Percentiles rank a stretch among this genome's conserved stretches.
phyloP scores from a whole-genome alignment of 1,284 basidiomycete genomes.

The Malassezia furfur region DNA sequence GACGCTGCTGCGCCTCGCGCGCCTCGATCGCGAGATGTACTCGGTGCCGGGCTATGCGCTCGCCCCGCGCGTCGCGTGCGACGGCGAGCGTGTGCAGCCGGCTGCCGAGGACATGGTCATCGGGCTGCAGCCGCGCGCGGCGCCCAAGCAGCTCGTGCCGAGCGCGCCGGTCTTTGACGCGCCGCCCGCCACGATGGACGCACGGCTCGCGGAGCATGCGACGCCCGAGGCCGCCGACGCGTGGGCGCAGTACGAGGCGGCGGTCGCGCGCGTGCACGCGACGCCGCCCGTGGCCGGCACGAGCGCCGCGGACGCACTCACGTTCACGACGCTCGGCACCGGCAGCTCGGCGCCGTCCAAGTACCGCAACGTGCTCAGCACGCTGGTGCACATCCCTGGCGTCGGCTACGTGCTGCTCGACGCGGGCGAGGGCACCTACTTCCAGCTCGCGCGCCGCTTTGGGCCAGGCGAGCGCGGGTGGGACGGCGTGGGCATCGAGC shows the following conservation, averaged over 20 bases:
- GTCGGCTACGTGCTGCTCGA: conserved; percentile 62
- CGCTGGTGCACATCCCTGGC: conserved; percentile 33
- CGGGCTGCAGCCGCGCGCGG: conserved; percentile 22
- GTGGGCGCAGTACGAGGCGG: conserved; percentile 19
- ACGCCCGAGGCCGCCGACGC: conserved; percentile 18
- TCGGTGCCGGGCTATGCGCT: conserved; percentile 56
- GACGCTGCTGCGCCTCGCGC: conserved; percentile 62
- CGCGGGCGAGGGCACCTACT: conserved; percentile 80
- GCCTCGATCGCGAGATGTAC: conserved; percentile 67
- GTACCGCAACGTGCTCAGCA: conserved; percentile 44
- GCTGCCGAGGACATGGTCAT: conserved; percentile 17
- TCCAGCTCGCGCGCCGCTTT: conserved; percentile 71
- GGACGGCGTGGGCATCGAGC: conserved; percentile 24
- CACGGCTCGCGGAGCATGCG: conserved; percentile 16
- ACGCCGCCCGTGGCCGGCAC: neutral
- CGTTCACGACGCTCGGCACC: conserved; percentile 72
- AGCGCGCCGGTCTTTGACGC: conserved; percentile 44
- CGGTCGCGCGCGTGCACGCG: conserved; percentile 22
- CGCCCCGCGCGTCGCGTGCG: neutral
- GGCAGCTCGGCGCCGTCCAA: conserved; percentile 70
- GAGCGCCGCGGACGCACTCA: conserved; percentile 52
- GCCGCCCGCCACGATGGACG: conserved; percentile 13
- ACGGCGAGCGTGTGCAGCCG: neutral
- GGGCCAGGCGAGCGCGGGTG: conserved; percentile 50
- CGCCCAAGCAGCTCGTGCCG: conserved; percentile 14